Base-by-base conservation (phyloP, 169 alveolate genomes). In the Amoebophrya sp. region DNA sequence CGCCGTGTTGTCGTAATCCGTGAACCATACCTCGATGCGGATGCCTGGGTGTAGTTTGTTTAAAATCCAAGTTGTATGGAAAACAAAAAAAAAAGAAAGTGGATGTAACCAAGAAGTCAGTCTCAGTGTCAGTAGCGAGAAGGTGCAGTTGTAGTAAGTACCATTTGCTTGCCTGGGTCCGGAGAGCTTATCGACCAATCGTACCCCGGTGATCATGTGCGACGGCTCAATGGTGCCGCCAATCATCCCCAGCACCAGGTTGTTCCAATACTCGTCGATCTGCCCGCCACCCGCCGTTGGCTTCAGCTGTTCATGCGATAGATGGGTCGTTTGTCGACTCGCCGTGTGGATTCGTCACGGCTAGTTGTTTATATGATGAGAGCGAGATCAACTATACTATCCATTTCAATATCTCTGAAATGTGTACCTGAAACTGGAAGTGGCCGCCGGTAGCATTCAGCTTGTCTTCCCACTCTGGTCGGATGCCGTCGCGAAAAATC, bases 391-490 rank as follows among this genome's bases (percentile, higher is more conserved):
- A 5, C 7, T 69, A 23, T 69, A 16, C 20, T 69, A 29, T 23
- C 15, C 20, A 69, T 69, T 29, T 69, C 40, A 29, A 26, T 18
- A 7, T 5, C 38, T 69, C 16, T 69, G 40, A 26, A 18, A 5
- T 10, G 88, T 10, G 40, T 42, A 93, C 67, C 41, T 92, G 94
- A 69, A 92, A 94, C 90, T 94, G 95, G 39, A 95, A 90, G 50
- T 95, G 97, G 10, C 97, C 97, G 15, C 97, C 97, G 39, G 90
- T 69, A 31, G 95, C 93, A 50, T 95, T 95, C 92, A 90, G 90
- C 88, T 96, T 96, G 58, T 95, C 97, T 90, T 95, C 95, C 97
- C 97, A 95, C 95, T 91, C 92, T 0, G 96, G 96, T 88, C 92
- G 93, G 41, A 95, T 92, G 89, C 94, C 95, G 23, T 93, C 96